A percentile compares a stretch with the other conserved stretches of the same genome.
Evolutionary conservation across 176 grass and related monocot species (phyloP).

Genomic region (Avena eriantha): DNA sequence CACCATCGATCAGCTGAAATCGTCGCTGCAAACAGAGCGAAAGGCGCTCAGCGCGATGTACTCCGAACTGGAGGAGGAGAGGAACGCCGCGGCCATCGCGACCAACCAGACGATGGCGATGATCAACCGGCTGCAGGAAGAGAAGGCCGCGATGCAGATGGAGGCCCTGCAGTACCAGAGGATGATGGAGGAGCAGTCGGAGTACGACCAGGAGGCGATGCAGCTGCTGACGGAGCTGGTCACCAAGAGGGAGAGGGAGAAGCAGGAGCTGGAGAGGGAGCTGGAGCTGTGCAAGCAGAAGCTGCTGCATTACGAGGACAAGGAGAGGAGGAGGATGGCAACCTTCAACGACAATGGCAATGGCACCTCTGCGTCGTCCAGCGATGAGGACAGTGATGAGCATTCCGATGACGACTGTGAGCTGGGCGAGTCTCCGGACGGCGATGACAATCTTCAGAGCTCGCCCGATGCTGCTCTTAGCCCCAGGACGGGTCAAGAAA

Average conservation of each 20-base stretch:
- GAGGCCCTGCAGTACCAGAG: constrained; percentile 97
- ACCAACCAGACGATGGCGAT: constrained; percentile 98
- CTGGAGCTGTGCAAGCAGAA: constrained; percentile 69
- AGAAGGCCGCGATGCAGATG: constrained; percentile 99
- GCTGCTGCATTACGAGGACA: constrained; percentile 69
- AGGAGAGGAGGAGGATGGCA: constrained; percentile 48
- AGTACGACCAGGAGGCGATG: constrained; percentile 98
- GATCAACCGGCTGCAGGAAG: constrained; percentile 99
- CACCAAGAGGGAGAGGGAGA: constrained; percentile 96
- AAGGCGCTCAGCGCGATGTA: constrained; percentile 78
- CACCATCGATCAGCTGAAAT: constrained; percentile 70
- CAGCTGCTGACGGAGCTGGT: constrained; percentile 92
- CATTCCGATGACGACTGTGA: constrained; percentile 47
- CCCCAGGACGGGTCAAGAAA: constrained; percentile 36
- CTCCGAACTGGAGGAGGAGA: constrained; percentile 92
- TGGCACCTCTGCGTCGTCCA: constrained; percentile 67
- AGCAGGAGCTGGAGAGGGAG: constrained; percentile 87
- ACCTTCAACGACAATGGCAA: constrained; percentile 49
- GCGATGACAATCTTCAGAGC: constrained; percentile 44
- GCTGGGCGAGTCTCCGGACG: constrained; percentile 58
- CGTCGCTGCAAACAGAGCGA: constrained; percentile 59
- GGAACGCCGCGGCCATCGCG: constrained; percentile 81
- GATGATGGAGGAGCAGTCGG: constrained; percentile 99
- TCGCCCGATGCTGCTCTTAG: constrained; percentile 23
- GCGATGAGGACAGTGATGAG: constrained; percentile 63